Evolutionary conservation across 2,329 filamentous ascomycete genomes (phyloP), one percentile per base, ranked within the genome.

Genomic region (Colletotrichum salicis): DNA sequence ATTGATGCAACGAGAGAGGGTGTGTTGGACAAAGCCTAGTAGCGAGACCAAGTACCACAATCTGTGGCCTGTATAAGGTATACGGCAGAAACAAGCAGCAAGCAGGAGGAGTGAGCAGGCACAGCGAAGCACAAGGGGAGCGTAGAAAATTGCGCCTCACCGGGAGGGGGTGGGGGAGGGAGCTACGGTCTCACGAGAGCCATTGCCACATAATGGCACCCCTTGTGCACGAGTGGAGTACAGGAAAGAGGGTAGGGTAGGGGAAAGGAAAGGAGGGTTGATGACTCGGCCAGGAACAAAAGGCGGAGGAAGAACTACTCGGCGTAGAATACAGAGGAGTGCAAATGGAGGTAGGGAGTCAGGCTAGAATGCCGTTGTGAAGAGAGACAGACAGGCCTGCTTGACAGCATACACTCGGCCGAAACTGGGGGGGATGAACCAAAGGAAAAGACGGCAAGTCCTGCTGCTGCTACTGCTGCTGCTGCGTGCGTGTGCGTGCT

Each of bases 1-100:
- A 80, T 84, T 80, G 80, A 78, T 80, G 80, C 79, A 80, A 79
- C 78, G 76, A 80, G 77, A 80, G 77, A 81, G 80, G 78, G 78
- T 80, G 79, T 79, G 81, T 79, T 78, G 77, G 78, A 81, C 79
- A 80, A 74, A 78, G 74, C 75, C 73, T 76, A 75, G 75, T 76
- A 76, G 77, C 77, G 76, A 76, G 77, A 77, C 77, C 77, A 76
- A 78, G 76, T 77, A 82, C 81, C 79, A 76, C 77, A 78, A 78
- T 78, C 77, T 80, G 80, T 78, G 77, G 75, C 77, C 71, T 74
- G 76, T 81, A 81, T 78, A 78, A 76, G 74, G 75, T 79, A 80
- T 76, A 78, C 77, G 76, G 76, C 73, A 79, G 76, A 78, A 59
- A 67, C 59, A 63, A 71, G 73, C 61, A 62, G 73, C 60, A 70